Conservation (phyloP, 2,329 filamentous ascomycete genomes). For the Escovopsis weberi region DNA sequence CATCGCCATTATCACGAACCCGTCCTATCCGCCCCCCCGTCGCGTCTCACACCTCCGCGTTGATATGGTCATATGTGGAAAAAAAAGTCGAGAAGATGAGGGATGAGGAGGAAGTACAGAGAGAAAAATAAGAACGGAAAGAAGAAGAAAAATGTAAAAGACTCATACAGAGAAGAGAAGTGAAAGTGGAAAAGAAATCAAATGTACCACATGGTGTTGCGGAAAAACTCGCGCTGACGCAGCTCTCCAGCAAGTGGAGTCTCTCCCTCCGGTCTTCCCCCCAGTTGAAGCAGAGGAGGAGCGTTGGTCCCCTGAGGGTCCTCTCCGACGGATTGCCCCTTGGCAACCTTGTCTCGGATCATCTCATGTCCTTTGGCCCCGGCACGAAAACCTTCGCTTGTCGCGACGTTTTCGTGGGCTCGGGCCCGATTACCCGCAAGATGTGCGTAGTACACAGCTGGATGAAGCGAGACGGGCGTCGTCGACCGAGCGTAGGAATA, state of each 20-base stretch:
- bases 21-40: background rate
- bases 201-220: conserved; percentile 31
- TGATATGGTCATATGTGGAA: background rate
- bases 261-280: conserved; percentile 11
- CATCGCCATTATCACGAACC: background rate
- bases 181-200: conserved; percentile 7
- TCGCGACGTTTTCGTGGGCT: conserved; percentile 47
- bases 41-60: background rate
- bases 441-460: conserved; percentile 93
- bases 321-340: conserved; percentile 17
- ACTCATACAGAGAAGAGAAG: background rate
- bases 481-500: conserved; percentile 90
- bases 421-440: conserved; percentile 69
- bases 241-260: conserved; percentile 15
- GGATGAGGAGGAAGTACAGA: too few species aligned
- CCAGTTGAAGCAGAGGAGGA: conserved; percentile 17
- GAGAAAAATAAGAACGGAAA: too few species aligned
- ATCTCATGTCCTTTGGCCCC: conserved; percentile 30
- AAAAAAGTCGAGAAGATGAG: too few species aligned
- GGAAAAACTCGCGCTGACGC: conserved; percentile 21
- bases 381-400: conserved; percentile 29
- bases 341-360: conserved; percentile 23
- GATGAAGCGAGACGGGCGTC: conserved; percentile 77
- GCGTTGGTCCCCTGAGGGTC: conserved; percentile 12
- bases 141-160: too few species aligned